Evolutionary conservation across 208 protist species (phyloP).

Genomic region (Jaenimonas drosophilae): DNA sequence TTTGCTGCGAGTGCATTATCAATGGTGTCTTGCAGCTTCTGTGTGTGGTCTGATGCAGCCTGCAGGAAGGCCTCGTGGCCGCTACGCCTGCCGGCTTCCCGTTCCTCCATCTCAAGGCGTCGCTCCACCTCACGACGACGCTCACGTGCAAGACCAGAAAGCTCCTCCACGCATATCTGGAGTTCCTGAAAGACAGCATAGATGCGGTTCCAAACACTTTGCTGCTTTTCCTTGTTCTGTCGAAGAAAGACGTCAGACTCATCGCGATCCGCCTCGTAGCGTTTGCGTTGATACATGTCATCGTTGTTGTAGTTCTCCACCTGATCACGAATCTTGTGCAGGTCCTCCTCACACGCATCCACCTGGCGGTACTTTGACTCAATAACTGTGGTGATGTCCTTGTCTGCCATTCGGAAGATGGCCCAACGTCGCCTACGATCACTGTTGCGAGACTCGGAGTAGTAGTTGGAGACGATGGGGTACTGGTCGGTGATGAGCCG

Average conservation of each 20-base stretch:
- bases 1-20: constrained; percentile 64
- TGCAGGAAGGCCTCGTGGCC: constrained; percentile 74
- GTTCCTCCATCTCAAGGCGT: constrained; percentile 75
- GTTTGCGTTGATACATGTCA: constrained; percentile 67
- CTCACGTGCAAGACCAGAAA: constrained; percentile 42
- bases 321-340: constrained; percentile 76
- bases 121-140: constrained; percentile 69
- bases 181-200: constrained; percentile 71
- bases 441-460: constrained; percentile 58
- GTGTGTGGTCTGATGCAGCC: constrained; percentile 52
- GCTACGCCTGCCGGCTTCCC: constrained; percentile 68
- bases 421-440: constrained; percentile 82
- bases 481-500: constrained; percentile 84
- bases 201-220: constrained; percentile 82
- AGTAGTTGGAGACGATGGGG: constrained; percentile 75
- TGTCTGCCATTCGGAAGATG: constrained; percentile 87
- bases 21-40: constrained; percentile 76
- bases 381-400: constrained; percentile 83
- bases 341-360: constrained; percentile 84
- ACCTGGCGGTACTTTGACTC: constrained; percentile 78
- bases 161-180: constrained; percentile 53
- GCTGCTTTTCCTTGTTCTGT: constrained; percentile 88
- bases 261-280: constrained; percentile 65
- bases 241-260: constrained; percentile 70
- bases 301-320: constrained; percentile 81